Base-by-base conservation (phyloP, 345 rosid species). In the Streptanthus diversifolius region DNA sequence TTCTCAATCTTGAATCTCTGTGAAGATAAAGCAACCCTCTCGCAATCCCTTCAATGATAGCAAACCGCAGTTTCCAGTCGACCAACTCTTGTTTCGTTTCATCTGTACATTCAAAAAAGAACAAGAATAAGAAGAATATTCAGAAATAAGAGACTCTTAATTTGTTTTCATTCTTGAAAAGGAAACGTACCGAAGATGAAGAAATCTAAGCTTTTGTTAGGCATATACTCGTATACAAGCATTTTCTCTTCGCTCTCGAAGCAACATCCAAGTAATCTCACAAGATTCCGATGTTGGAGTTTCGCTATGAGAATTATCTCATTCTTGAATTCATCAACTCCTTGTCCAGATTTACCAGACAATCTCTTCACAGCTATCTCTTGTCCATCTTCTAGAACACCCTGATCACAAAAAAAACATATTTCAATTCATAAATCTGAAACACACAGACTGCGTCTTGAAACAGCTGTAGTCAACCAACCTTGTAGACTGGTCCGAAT, bases 21-120 rank as follows among this genome's bases (percentile, higher is more conserved):
- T 89, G 96, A 9, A 89, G 88, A 70, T 89, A 86, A 22, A 89
- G 85, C n/a, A 89, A 84, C 17, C 96, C 92, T 66, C 92, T 80
- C 2, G 96, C 92, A 51, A 89, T 80, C 64, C 96, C 92, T 74
- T 84, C 86, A 21, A 89, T 84, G 14, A 89, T 85, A n/a, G 48
- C 30, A 63, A 84, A 79, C 35, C 96, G 82, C 27, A 65, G 77
- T 56, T 63, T 72, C 92, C 96, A 83, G 55, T 87, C 84, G 60
- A 89, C 73, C 35, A 40, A 53, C 0, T 63, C 77, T 77, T 73
- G 81, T 76, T 66, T 84, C 1, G 81, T 39, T 66, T 79, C 72
- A 74, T 84, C 96, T 89, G 78, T 30, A 58, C 51, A 68, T 15
- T 19, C 32, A 62, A 14, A 63, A 14, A 63, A 63, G 21, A 44